Percentiles rank a stretch among this genome's conserved stretches.
These are phyloP conservation scores for Gautieria morchelliformis DNA, from an alignment of 768 basidiomycete genomes.

Conservation along the genomic window DNA sequence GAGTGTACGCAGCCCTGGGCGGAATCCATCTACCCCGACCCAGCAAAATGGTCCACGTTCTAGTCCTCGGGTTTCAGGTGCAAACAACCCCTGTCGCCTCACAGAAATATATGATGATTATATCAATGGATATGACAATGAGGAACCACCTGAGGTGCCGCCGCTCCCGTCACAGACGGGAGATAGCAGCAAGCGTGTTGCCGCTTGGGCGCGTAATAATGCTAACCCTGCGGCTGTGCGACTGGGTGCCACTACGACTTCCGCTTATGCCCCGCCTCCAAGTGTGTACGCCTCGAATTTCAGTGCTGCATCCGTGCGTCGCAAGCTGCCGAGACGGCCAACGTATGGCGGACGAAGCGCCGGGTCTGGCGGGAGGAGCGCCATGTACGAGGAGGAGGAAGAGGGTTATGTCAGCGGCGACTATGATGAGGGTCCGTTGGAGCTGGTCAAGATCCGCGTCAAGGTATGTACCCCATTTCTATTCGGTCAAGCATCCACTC, in stretches of 20 bases:
- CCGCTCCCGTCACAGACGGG: constrained; percentile 21
- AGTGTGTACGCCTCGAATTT: constrained; percentile 43
- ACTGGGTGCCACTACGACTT: constrained; percentile 28
- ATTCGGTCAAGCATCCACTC: neutral
- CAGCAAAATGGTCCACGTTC: neutral
- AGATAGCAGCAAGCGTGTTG: constrained; percentile 34
- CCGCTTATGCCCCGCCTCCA: constrained; percentile 36
- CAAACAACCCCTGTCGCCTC: constrained; percentile 28
- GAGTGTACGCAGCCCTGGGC: too few species aligned
- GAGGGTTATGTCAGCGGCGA: constrained; percentile 69
- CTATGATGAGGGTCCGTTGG: constrained; percentile 54
- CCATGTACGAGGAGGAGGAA: constrained; percentile 62
- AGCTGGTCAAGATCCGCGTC: constrained; percentile 70
- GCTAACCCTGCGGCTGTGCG: constrained; percentile 23
- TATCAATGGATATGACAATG: constrained; percentile 46
- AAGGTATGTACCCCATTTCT: constrained; percentile 42
- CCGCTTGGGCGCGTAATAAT: constrained; percentile 48
- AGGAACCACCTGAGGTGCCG: constrained; percentile 25
- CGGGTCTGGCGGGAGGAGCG: constrained; percentile 27
- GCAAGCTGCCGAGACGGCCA: constrained; percentile 40
- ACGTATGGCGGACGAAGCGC: constrained; percentile 26
- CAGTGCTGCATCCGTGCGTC: constrained; percentile 33
- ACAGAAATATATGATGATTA: constrained; percentile 50
- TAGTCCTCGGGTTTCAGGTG: neutral
- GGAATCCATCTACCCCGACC: neutral